Conservation (phyloP, 2,329 filamentous ascomycete genomes). For the Cladosporium austrohemisphaericum region DNA sequence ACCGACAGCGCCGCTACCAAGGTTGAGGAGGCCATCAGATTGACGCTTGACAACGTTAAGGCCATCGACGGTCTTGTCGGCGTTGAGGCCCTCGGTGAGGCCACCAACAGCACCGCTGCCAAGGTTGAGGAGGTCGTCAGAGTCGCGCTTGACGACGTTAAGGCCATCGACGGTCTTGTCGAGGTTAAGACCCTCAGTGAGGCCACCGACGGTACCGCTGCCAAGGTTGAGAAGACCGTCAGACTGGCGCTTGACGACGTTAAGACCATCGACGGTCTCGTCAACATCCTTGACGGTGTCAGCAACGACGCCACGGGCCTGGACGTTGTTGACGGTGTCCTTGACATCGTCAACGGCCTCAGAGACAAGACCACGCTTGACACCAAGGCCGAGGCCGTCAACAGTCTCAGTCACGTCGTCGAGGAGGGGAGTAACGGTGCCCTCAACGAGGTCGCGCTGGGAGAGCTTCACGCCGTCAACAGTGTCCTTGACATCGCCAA, state of each 20-base stretch:
- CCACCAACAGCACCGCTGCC: background rate
- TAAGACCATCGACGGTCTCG: constrained; percentile 1
- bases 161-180: background rate
- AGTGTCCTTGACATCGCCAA: background rate
- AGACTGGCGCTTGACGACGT: constrained; percentile 2
- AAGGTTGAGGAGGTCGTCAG: background rate
- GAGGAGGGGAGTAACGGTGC: too few species aligned
- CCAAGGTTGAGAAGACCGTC: background rate
- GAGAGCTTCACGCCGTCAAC: background rate
- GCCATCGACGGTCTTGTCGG: background rate
- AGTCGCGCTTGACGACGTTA: background rate
- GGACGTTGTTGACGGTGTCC: background rate
- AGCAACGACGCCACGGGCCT: background rate
- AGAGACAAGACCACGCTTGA: background rate
- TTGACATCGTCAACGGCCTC: background rate
- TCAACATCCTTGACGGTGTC: background rate
- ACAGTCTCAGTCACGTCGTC: background rate
- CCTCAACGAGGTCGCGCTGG: background rate
- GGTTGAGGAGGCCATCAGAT: background rate
- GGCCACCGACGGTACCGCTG: background rate
- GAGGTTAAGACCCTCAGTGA: background rate
- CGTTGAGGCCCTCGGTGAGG: background rate
- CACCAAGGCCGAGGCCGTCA: background rate
- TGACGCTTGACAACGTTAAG: background rate
- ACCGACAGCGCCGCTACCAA: background rate